Evolutionary conservation across 495 filamentous ascomycete genomes (phyloP).

Genomic region (Aspergillus indologenus): DNA sequence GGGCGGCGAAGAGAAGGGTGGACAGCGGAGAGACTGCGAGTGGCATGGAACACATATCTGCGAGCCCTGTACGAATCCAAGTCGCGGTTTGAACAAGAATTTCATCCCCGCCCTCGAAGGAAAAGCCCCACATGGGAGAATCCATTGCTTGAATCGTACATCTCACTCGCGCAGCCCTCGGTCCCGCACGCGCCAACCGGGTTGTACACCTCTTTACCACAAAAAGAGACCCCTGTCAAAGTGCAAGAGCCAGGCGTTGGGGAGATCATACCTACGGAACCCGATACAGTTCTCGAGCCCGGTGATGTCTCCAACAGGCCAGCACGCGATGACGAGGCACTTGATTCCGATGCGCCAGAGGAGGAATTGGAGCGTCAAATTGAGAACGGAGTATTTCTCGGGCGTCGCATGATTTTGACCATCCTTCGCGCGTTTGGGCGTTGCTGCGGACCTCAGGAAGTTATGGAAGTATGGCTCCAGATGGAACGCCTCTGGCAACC

Average conservation of each 20-base stretch:
- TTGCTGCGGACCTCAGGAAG: constrained; percentile 35
- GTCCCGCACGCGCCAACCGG: constrained; percentile 10
- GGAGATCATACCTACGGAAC: constrained; percentile 1
- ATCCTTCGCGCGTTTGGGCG: constrained; percentile 44
- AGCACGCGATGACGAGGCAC: not conserved
- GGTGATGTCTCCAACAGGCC: not conserved
- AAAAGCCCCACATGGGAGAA: constrained; percentile 35
- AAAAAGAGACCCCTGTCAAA: constrained; percentile 1
- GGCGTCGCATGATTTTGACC: constrained; percentile 38
- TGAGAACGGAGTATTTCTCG: constrained; percentile 44
- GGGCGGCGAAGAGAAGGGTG: constrained; percentile 64
- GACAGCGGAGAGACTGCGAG: constrained; percentile 56
- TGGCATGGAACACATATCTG: constrained; percentile 41
- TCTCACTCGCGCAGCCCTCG: not conserved
- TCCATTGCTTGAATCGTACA: constrained; percentile 22
- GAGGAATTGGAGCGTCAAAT: constrained; percentile 26
- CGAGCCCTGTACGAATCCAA: constrained; percentile 55
- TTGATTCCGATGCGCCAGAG: not conserved
- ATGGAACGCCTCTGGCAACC: constrained; percentile 44
- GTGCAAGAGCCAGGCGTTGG: not conserved
- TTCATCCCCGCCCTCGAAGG: constrained; percentile 15
- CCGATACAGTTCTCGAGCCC: not conserved
- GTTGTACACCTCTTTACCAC: constrained; percentile 33
- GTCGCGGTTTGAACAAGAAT: constrained; percentile 39
- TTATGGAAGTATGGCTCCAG: constrained; percentile 42